These are phyloP conservation scores for Clathrus columnatus DNA, from an alignment of 768 basidiomycete species.

Conservation along the genomic window DNA sequence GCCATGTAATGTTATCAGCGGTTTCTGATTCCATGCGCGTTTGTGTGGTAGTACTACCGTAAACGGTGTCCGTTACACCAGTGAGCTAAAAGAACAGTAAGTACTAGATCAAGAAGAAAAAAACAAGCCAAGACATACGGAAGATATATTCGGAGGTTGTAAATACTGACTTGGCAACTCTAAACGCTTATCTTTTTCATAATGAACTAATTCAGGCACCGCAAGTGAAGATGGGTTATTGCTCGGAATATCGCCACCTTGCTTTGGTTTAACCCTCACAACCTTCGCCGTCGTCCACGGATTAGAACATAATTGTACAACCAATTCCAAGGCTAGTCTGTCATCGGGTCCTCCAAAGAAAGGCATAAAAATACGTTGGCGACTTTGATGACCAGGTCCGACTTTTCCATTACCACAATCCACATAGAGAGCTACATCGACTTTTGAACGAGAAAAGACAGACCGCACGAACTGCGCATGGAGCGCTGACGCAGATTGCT, in stretches of 20 bases:
- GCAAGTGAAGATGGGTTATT: constrained; percentile 11
- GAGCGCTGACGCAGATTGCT: constrained; percentile 39
- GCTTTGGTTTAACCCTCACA: constrained; percentile 52
- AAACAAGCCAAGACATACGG: too few species aligned
- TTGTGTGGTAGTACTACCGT: constrained; percentile 55
- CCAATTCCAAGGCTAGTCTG: constrained; percentile 74
- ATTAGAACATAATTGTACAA: constrained; percentile 73
- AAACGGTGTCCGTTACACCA: constrained; percentile 59
- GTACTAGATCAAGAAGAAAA: neutral
- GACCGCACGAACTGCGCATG: constrained; percentile 82
- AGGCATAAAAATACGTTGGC: constrained; percentile 69
- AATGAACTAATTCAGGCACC: constrained; percentile 20
- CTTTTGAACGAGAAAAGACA: constrained; percentile 61
- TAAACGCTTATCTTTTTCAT: neutral
- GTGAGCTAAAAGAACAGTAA: constrained; percentile 18
- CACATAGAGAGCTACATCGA: constrained; percentile 77
- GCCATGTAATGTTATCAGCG: constrained; percentile 76
- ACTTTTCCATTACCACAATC: constrained; percentile 44
- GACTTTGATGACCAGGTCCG: constrained; percentile 19
- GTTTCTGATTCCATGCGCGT: constrained; percentile 69
- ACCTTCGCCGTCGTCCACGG: constrained; percentile 65
- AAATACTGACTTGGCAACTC: too few species aligned
- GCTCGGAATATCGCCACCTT: constrained; percentile 24
- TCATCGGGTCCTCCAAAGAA: constrained; percentile 97
- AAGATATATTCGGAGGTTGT: too few species aligned